Percentiles rank a stretch among this genome's conserved stretches.
Evolutionary conservation across 768 basidiomycete species (phyloP).

Genomic region (Dioszegia crocea): DNA sequence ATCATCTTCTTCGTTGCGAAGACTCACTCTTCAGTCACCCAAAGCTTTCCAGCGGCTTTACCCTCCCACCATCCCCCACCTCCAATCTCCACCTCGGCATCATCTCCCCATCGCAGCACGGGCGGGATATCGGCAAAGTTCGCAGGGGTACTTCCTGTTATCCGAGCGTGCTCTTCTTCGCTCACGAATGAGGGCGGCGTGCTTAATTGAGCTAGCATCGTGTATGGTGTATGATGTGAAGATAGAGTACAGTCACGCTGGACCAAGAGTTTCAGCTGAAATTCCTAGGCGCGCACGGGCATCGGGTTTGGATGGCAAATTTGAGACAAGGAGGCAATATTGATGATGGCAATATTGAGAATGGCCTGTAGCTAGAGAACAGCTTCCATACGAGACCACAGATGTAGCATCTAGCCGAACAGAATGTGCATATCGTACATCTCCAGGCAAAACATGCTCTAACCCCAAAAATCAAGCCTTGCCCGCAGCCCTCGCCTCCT

Average conservation of each 20-base stretch:
- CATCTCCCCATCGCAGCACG: slow-evolving; percentile 68
- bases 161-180: slow-evolving; percentile 62
- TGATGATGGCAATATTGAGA: too few species aligned
- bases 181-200: slow-evolving; percentile 48
- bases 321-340: too few species aligned
- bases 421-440: background rate
- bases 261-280: background rate
- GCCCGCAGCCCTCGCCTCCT: slow-evolving; percentile 35
- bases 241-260: background rate
- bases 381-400: too few species aligned
- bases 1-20: too few species aligned
- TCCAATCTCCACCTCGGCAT: slow-evolving; percentile 64
- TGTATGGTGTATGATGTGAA: background rate
- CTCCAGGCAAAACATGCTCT: background rate
- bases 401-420: background rate
- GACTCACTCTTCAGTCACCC: slow-evolving; percentile 78
- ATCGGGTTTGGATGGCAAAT: too few species aligned
- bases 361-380: too few species aligned
- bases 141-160: slow-evolving; percentile 73
- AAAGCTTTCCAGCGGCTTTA: slow-evolving; percentile 63
- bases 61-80: slow-evolving; percentile 62
- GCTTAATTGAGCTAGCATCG: slow-evolving; percentile 8
- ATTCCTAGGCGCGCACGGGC: background rate
- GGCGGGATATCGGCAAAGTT: slow-evolving; percentile 84
- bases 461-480: background rate